Evolutionary conservation across 495 filamentous ascomycete species (phyloP), one percentile per base, ranked within the genome.

Genomic region (Podospora tetraspora): DNA sequence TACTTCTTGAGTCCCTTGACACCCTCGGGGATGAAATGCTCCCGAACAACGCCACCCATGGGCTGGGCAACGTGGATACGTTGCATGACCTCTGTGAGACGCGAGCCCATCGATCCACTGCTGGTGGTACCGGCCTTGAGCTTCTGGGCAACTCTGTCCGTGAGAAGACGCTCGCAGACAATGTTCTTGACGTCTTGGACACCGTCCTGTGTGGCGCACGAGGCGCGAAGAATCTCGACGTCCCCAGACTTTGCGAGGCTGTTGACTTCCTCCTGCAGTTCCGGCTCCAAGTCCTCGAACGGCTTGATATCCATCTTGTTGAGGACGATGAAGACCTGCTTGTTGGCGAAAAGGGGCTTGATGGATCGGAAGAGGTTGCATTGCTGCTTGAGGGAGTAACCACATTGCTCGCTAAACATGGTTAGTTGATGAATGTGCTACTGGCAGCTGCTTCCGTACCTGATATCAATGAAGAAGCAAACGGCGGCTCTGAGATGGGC

Each of bases 41-140:
- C 91, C 25, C 89, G 87, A 25, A 86, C 79, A 23, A 87, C 83
- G 70, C 94, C 95, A 62, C 88, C 90, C 75, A 96, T 87, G 21
- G 95, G 95, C 74, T 93, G 88, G 3, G 95, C 96, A 65, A 99
- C 95, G 82, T 98, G 95, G 62, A 99, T 99, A 75, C 96, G 88
- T 64, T 90, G 83, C 70, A 99, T 89, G 24, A 99, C 90, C 75
- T 97, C 93, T 30, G 88, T 92, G 43, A 97, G 82, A 73, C 93
- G 87, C 57, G 92, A 89, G 63, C 90, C 90, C 29, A 90, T 83
- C 30, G 87, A 85, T 43, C 90, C 92, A 59, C 84, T 86, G 79
- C 82, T 91, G 70, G 85, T 90, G 29, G 91, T 90, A 59, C 92
- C 94, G 5, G 92, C 88, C 85, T 97, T 96, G 57, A 98, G 85